Evolutionary conservation across 495 filamentous ascomycete species (phyloP).

Genomic region (Xylaria cubensis): DNA sequence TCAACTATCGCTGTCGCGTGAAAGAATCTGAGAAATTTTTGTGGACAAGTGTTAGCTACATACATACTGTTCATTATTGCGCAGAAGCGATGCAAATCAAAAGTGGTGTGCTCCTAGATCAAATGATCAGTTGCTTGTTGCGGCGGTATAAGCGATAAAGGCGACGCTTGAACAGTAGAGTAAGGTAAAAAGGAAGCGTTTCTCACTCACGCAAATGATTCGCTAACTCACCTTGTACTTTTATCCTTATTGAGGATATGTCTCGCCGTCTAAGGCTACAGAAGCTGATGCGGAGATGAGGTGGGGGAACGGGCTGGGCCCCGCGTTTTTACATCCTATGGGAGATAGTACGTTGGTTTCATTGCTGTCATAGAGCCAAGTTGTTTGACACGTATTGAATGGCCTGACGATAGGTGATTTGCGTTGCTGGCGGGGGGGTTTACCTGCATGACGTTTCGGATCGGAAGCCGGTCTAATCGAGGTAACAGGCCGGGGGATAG

Average conservation of each 20-base stretch:
- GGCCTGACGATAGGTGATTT: background rate
- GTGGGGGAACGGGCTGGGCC: background rate
- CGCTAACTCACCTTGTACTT: background rate
- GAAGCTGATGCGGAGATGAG: background rate
- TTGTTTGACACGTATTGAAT: background rate
- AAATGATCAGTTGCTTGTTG: background rate
- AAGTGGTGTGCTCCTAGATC: too few species aligned
- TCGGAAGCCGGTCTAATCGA: background rate
- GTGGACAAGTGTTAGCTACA: background rate
- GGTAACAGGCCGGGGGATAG: background rate
- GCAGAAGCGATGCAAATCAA: background rate
- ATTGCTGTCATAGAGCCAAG: conserved; percentile 1
- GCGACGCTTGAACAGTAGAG: background rate
- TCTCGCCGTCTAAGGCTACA: background rate
- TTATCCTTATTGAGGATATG: background rate
- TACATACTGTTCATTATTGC: background rate
- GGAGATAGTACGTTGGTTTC: conserved; percentile 6
- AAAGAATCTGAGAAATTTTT: background rate
- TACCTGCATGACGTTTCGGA: conserved; percentile 4
- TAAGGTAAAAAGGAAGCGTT: background rate
- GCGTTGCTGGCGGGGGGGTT: background rate
- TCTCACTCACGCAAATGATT: background rate
- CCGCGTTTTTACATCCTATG: background rate
- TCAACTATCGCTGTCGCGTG: background rate
- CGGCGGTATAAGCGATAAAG: background rate